Conservation (phyloP, 768 basidiomycete genomes). For the Macrocybe gigantea region DNA sequence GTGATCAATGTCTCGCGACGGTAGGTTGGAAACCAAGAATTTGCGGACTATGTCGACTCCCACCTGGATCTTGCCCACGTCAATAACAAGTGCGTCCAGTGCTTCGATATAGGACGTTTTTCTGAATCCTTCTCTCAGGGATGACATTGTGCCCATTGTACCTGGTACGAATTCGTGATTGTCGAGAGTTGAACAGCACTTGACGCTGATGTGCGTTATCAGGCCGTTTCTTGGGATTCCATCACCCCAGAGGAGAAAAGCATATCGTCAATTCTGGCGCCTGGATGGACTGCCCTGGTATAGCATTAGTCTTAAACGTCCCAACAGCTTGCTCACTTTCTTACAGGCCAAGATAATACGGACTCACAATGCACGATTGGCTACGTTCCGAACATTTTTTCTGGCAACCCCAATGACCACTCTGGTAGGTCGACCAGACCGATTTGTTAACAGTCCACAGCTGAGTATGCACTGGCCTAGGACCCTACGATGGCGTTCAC, state of each 20-base stretch:
- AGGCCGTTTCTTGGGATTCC: conserved; percentile 36
- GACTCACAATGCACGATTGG: conserved; percentile 9
- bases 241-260: conserved; percentile 38
- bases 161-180: conserved; percentile 21
- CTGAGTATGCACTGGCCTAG: not conserved
- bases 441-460: not conserved
- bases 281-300: conserved; percentile 55
- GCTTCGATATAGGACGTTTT: not conserved
- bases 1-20: not conserved
- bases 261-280: conserved; percentile 28
- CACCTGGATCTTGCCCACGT: conserved; percentile 42
- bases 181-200: conserved; percentile 4
- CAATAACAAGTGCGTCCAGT: conserved; percentile 39
- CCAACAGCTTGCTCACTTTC: not conserved
- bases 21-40: conserved; percentile 49
- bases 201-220: conserved; percentile 9
- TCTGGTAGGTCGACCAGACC: not conserved
- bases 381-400: conserved; percentile 12
- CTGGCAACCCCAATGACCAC: conserved; percentile 9
- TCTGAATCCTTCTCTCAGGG: conserved; percentile 13
- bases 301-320: not conserved
- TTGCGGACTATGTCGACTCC: conserved; percentile 50
- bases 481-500: conserved; percentile 7
- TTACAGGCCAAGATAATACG: conserved; percentile 20
- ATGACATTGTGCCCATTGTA: conserved; percentile 33